These are phyloP conservation scores for Actinomucor elegans DNA, from an alignment of 371 early-diverging fungal species.

Conservation along the genomic window DNA sequence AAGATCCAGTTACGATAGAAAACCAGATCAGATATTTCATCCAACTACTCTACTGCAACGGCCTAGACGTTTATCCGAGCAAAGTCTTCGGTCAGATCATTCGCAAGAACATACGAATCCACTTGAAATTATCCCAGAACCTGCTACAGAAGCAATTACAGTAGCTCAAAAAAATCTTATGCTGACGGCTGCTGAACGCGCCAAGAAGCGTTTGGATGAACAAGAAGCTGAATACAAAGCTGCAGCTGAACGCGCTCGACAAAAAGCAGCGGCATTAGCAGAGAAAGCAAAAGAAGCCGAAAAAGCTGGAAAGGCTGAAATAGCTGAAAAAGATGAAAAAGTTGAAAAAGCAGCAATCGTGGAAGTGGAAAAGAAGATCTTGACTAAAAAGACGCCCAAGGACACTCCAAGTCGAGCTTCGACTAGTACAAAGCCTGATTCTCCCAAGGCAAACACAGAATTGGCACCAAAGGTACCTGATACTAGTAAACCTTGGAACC, in stretches of 20 bases:
- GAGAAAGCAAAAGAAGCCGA: background rate
- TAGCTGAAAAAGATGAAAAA: background rate
- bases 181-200: conserved; percentile 49
- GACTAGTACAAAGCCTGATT: background rate
- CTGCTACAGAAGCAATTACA: conserved; percentile 23
- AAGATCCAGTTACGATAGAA: conserved; percentile 14
- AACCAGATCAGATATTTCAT: background rate
- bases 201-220: conserved; percentile 46
- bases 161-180: conserved; percentile 43
- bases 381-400: too few relatives aligned
- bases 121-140: conserved; percentile 9
- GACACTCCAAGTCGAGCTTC: background rate
- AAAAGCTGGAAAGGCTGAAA: background rate
- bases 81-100: conserved; percentile 30
- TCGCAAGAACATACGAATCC: conserved; percentile 16
- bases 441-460: background rate
- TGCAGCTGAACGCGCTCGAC: conserved; percentile 42
- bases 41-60: conserved; percentile 25
- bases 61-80: conserved; percentile 33
- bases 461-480: conserved; percentile 1
- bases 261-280: conserved; percentile 33
- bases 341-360: too few relatives aligned
- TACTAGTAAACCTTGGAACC: conserved; percentile 18
- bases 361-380: too few relatives aligned
- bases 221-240: conserved; percentile 50